Percentiles rank a stretch among this genome's conserved stretches.
Evolutionary conservation across 441 rosid genomes (phyloP).

Genomic region (Gossypium trilobum): DNA sequence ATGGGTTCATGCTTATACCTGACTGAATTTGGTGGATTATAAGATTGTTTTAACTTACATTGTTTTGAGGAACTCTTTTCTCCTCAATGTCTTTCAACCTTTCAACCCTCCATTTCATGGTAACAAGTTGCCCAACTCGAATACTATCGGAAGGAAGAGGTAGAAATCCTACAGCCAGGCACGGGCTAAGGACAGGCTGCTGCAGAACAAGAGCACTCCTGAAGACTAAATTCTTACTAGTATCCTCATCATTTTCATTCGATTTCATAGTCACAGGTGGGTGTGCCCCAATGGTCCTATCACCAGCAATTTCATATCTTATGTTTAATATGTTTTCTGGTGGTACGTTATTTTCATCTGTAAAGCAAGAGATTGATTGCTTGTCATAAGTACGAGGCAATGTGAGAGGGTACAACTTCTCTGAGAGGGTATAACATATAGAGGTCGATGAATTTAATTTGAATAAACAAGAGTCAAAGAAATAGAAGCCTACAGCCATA

Average conservation of each 20-base stretch:
- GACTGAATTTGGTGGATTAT: neutral
- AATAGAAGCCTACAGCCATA: neutral
- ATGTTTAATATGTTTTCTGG: slow-evolving; percentile 70
- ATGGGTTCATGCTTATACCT: neutral
- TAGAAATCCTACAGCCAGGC: slow-evolving; percentile 84
- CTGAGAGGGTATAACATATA: neutral
- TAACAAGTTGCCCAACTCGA: slow-evolving; percentile 77
- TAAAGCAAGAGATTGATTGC: slow-evolving; percentile 14
- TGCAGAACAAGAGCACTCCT: slow-evolving; percentile 67
- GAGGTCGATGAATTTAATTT: neutral
- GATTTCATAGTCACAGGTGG: slow-evolving; percentile 46
- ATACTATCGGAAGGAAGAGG: slow-evolving; percentile 71
- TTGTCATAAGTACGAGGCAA: neutral
- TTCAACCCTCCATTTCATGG: slow-evolving; percentile 89
- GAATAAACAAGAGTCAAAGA: neutral
- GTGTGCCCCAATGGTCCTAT: slow-evolving; percentile 77
- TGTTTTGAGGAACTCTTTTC: slow-evolving; percentile 27
- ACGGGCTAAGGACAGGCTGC: slow-evolving; percentile 85
- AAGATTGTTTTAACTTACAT: slow-evolving; percentile 38
- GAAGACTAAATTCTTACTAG: slow-evolving; percentile 55
- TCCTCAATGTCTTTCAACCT: slow-evolving; percentile 59
- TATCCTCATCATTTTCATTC: slow-evolving; percentile 29
- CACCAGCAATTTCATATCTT: slow-evolving; percentile 66
- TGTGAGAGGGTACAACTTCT: no score
- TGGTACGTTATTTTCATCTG: slow-evolving; percentile 38